Base-by-base conservation (phyloP, 164 flowering plant species). In the Aristolochia californica region DNA sequence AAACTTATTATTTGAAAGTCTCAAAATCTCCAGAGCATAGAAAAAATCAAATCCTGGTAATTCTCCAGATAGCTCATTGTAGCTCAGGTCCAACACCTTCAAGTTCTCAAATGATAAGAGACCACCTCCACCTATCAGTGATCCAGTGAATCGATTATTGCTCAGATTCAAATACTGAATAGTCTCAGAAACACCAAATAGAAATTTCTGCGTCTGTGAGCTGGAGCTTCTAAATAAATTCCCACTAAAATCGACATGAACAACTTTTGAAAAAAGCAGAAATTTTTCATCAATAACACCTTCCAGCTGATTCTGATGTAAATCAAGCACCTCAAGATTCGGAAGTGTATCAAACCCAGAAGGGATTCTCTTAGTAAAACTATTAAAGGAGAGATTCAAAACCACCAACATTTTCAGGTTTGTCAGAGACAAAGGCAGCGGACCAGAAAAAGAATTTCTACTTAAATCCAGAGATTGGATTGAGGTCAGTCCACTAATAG, bases 1-100 rank as follows among this genome's bases (percentile, higher is more conserved):
- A 64, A 94, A 90, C 52, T 63, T 62, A 66, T 94, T 94, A 73
- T 84, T 81, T 43, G 85, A 75, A 53, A 94, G 94, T 64, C 79
- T 78, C 48, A 94, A 78, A 45, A 84, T 77, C 68, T 82, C 82
- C 27, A 94, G 96, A 22, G 82, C 90, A 75, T 90, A 90, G 10
- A 78, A 85, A 72, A 84, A 88, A 67, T 79, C 77, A 59, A 94
- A 94, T 45, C 76, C 91, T 34, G 99, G 99, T 51, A 94, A 70
- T 63, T 86, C 97, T 40, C 99, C 99, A 25, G 84, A 77, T 21
- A 94, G 67, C 69, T 81, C 82, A 78, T 94, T 94, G 74, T 83
- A 77, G 74, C 99, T 94, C 59, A 94, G 75, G 75, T 94, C 99
- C 86, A 94, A 76, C 48, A 83, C 88, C 69, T 66, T 72, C 69